A percentile compares a stretch with the other conserved stretches of the same genome.
Evolutionary conservation across 2,329 filamentous ascomycete species (phyloP).

Genomic region (Penicillium freii): DNA sequence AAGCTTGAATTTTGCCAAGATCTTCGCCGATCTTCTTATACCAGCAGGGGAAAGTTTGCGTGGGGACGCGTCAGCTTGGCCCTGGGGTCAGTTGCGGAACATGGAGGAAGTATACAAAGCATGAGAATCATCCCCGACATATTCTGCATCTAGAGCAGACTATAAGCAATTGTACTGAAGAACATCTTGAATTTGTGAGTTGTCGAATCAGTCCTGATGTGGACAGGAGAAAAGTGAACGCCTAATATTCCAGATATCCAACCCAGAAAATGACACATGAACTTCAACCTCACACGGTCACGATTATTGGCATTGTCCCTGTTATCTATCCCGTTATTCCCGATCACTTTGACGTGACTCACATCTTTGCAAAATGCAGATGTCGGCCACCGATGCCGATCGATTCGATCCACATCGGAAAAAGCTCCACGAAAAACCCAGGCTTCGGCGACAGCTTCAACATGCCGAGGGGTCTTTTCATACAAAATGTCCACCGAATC

Average conservation of each 20-base stretch:
- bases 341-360: neutral
- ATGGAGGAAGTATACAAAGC: neutral
- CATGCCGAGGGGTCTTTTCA: neutral
- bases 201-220: neutral
- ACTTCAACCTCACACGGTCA: neutral
- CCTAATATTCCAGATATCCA: neutral
- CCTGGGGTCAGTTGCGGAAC: neutral
- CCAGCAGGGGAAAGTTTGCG: neutral
- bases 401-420: constrained; percentile 1
- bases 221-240: neutral
- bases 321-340: neutral
- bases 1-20: constrained; percentile 1
- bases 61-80: constrained; percentile 5
- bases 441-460: constrained; percentile 3
- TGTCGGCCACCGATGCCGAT: constrained; percentile 3
- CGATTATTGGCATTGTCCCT: neutral
- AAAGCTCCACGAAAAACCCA: neutral
- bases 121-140: neutral
- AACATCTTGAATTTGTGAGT: neutral
- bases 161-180: no score
- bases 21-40: constrained; percentile 1
- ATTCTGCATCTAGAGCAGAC: neutral
- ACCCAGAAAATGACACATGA: neutral
- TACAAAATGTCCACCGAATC: constrained; percentile 2
- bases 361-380: neutral